Conservation (phyloP, 441 rosid genomes). For the Lepidium campestre region DNA sequence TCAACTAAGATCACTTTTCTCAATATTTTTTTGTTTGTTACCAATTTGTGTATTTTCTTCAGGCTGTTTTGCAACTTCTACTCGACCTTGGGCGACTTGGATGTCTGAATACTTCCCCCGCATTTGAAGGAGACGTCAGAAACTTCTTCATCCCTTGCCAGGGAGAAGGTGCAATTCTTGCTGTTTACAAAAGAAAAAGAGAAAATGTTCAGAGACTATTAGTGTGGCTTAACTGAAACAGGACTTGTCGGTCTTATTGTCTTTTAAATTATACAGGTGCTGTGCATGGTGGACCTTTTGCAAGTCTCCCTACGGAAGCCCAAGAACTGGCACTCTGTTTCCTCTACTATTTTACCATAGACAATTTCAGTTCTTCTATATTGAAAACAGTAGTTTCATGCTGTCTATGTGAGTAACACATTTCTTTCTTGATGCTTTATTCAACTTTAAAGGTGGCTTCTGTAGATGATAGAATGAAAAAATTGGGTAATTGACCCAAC, state of each 20-base stretch:
- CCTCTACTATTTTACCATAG: conserved; percentile 55
- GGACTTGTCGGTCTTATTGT: not conserved
- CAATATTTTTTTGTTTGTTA: conserved; percentile 11
- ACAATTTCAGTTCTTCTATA: conserved; percentile 41
- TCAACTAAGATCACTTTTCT: not conserved
- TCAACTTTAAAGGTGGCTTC: conserved; percentile 1
- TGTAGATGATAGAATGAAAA: not conserved
- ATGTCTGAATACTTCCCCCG: conserved; percentile 32
- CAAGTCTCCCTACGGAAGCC: conserved; percentile 54
- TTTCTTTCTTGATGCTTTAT: not conserved
- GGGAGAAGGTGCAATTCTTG: conserved; percentile 43
- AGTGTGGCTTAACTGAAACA: conserved; percentile 11
- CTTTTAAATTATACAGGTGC: conserved; percentile 42
- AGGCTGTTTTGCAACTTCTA: conserved; percentile 71
- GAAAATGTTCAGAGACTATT: conserved; percentile 10
- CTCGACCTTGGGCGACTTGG: conserved; percentile 65
- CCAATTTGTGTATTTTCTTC: conserved; percentile 12
- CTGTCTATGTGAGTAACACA: conserved; percentile 57
- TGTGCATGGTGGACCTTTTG: conserved; percentile 57
- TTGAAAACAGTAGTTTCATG: conserved; percentile 63
- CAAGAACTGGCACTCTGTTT: conserved; percentile 70
- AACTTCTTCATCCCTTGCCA: conserved; percentile 50
- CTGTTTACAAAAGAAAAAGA: not conserved
- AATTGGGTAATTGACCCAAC: conserved; percentile 8
- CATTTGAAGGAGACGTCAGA: conserved; percentile 52